phyloP scores from a whole-genome alignment of 441 rosid species.

The Gossypium lobatum region DNA sequence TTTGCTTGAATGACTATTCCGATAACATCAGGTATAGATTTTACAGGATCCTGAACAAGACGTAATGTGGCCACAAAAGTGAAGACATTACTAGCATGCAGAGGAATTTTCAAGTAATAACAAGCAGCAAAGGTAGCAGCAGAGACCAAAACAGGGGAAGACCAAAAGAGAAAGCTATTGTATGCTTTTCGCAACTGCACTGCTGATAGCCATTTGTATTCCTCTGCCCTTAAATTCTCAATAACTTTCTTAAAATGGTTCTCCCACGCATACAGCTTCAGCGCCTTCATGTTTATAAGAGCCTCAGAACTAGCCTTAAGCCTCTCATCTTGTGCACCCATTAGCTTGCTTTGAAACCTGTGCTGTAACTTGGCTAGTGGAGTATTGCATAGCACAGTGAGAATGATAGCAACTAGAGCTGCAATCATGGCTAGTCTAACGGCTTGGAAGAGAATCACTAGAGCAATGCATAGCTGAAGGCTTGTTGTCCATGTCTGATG shows the following conservation, averaged over 20 bases:
- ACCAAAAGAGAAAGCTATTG: slow-evolving; percentile 66
- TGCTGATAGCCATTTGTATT: slow-evolving; percentile 67
- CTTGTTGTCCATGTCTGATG: slow-evolving; percentile 93
- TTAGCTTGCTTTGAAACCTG: slow-evolving; percentile 65
- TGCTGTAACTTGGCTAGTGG: slow-evolving; percentile 80
- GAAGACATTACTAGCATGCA: slow-evolving; percentile 82
- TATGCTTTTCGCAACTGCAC: slow-evolving; percentile 68
- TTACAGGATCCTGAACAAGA: slow-evolving; percentile 80
- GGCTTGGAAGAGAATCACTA: slow-evolving; percentile 64
- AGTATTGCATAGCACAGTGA: slow-evolving; percentile 61
- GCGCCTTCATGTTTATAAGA: slow-evolving; percentile 78
- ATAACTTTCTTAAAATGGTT: slow-evolving; percentile 70
- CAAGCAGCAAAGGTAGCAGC: slow-evolving; percentile 85
- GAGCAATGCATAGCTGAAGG: slow-evolving; percentile 74
- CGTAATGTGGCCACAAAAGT: slow-evolving; percentile 89
- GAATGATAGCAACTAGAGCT: slow-evolving; percentile 59
- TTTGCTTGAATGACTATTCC: slow-evolving; percentile 87
- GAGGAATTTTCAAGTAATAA: slow-evolving; percentile 64
- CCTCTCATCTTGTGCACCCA: slow-evolving; percentile 78
- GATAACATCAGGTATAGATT: slow-evolving; percentile 85
- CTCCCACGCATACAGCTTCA: slow-evolving; percentile 94
- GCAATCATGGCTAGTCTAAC: slow-evolving; percentile 85
- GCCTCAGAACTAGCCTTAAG: slow-evolving; percentile 78
- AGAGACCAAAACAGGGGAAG: slow-evolving; percentile 82
- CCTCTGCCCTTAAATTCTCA: slow-evolving; percentile 58